Evolutionary conservation across 1,284 basidiomycete genomes (phyloP).

Genomic region (Cutaneotrichosporon cavernicola): DNA sequence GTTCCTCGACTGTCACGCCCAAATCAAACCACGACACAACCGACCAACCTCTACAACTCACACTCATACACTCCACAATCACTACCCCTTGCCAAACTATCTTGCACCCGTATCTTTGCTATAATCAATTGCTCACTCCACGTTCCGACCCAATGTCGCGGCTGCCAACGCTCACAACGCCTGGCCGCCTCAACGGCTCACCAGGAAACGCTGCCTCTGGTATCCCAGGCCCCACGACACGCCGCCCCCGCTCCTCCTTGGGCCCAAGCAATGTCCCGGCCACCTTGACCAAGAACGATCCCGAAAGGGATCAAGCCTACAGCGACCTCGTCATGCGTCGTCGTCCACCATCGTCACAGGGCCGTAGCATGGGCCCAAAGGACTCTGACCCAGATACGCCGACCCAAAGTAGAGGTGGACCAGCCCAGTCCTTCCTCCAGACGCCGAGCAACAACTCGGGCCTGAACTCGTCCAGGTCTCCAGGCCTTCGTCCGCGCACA

Average conservation of each 20-base stretch:
- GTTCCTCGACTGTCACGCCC: too few species aligned
- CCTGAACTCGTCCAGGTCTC: constrained; percentile 36
- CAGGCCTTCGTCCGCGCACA: constrained; percentile 38
- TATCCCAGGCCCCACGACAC: constrained; percentile 43
- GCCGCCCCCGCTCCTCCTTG: constrained; percentile 47
- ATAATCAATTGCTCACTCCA: background rate
- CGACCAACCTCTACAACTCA: background rate
- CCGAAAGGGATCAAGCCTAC: constrained; percentile 43
- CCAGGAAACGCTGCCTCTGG: constrained; percentile 31
- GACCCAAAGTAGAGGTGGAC: constrained; percentile 20
- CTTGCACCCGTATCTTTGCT: background rate
- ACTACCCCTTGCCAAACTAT: background rate
- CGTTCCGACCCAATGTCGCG: constrained; percentile 35
- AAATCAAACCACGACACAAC: too few species aligned
- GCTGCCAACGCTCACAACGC: constrained; percentile 45
- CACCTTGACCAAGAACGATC: constrained; percentile 22
- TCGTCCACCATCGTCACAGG: constrained; percentile 30
- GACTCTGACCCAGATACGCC: constrained; percentile 40
- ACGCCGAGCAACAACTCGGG: constrained; percentile 14
- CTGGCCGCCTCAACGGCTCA: constrained; percentile 31
- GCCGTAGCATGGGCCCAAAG: constrained; percentile 4
- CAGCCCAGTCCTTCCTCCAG: constrained; percentile 10
- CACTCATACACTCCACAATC: background rate
- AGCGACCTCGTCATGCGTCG: constrained; percentile 37
- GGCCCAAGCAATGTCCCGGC: constrained; percentile 28